Evolutionary conservation across 352 stramenopile genomes (phyloP).

Genomic region (Globisporangium nodosum): DNA sequence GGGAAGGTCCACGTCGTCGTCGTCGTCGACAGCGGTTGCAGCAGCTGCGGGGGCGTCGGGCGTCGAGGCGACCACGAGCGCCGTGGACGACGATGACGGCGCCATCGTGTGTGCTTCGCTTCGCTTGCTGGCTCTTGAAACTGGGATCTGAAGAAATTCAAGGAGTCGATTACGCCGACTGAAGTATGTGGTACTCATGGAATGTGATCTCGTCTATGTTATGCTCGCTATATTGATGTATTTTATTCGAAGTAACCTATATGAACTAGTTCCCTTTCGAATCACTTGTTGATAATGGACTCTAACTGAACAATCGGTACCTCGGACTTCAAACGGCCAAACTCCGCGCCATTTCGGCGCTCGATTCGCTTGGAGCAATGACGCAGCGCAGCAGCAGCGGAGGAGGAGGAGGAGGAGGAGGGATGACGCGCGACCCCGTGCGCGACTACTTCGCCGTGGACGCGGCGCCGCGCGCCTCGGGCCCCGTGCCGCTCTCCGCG

Average conservation of each 20-base stretch:
- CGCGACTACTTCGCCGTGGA: slow-evolving; percentile 13
- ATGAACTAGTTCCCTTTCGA: too few species aligned
- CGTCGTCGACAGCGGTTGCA: slow-evolving; percentile 8
- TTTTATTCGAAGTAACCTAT: background rate
- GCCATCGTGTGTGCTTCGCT: slow-evolving; percentile 8
- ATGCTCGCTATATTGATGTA: background rate
- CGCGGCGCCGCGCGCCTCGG: background rate
- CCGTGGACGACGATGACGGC: slow-evolving; percentile 29
- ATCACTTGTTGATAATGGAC: too few species aligned
- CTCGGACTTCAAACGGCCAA: slow-evolving; percentile 1
- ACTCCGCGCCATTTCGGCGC: background rate
- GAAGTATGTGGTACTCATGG: too few species aligned
- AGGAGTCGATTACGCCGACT: background rate
- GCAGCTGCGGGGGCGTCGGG: slow-evolving; percentile 6
- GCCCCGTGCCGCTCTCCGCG: background rate
- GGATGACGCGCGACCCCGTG: slow-evolving; percentile 7
- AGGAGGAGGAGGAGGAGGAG: too few species aligned
- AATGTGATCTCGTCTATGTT: too few species aligned
- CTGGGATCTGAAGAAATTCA: background rate
- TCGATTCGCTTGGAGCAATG: background rate
- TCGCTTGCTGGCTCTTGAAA: background rate
- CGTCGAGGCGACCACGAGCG: slow-evolving; percentile 40
- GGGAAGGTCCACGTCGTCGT: slow-evolving; percentile 65
- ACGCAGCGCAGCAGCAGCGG: background rate
- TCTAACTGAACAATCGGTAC: background rate